Evolutionary conservation across 2,329 filamentous ascomycete species (phyloP).

Genomic region (Trichothecium roseum): DNA sequence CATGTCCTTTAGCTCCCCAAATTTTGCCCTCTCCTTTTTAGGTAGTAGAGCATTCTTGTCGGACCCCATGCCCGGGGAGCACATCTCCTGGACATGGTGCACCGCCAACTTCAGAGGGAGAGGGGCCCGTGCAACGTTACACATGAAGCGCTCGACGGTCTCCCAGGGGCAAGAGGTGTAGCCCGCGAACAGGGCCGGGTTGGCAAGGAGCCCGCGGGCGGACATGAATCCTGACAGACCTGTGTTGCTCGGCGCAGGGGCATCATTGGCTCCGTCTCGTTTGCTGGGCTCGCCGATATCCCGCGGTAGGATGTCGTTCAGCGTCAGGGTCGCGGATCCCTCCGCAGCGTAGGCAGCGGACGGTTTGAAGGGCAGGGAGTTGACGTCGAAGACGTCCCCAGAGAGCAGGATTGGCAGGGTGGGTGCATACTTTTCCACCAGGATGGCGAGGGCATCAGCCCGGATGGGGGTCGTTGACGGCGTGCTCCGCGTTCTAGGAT

Average conservation of each 20-base stretch:
- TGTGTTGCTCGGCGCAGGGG: slow-evolving; percentile 28
- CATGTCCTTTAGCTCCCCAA: slow-evolving; percentile 41
- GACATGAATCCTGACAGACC: slow-evolving; percentile 57
- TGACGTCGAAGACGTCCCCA: slow-evolving; percentile 56
- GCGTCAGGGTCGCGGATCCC: slow-evolving; percentile 12
- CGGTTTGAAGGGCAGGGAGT: slow-evolving; percentile 31
- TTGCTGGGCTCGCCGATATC: slow-evolving; percentile 10
- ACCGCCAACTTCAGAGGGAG: slow-evolving; percentile 53
- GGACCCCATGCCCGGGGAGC: slow-evolving; percentile 41
- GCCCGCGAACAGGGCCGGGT: slow-evolving; percentile 55
- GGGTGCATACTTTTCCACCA: slow-evolving; percentile 40
- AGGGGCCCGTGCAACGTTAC: slow-evolving; percentile 43
- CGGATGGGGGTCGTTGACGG: slow-evolving; percentile 52
- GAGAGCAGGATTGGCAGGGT: slow-evolving; percentile 56
- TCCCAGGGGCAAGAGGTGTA: slow-evolving; percentile 48
- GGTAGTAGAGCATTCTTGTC: slow-evolving; percentile 41
- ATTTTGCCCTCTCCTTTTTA: slow-evolving; percentile 41
- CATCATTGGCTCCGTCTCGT: slow-evolving; percentile 4
- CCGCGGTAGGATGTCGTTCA: slow-evolving; percentile 13
- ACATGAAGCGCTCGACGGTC: slow-evolving; percentile 53
- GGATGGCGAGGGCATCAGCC: slow-evolving; percentile 46
- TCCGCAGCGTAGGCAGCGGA: slow-evolving; percentile 9
- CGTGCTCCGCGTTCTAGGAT: slow-evolving; percentile 53
- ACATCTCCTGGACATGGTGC: slow-evolving; percentile 61
- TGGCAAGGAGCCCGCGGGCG: slow-evolving; percentile 55